Evolutionary conservation across 495 filamentous ascomycete genomes (phyloP).

Genomic region (Amorphotheca resinae): DNA sequence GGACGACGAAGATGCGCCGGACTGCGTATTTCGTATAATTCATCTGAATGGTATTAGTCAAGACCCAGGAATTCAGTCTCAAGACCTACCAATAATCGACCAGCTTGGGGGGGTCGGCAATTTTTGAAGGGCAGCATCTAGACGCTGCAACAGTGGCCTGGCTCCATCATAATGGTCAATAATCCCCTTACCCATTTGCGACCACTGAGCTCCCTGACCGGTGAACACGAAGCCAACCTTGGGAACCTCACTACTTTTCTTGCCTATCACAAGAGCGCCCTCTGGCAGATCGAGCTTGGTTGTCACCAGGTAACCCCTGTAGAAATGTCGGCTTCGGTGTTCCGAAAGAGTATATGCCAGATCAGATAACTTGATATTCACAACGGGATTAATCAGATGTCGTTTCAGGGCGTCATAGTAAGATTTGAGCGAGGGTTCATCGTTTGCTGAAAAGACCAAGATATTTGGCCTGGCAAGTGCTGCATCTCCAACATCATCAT

Average conservation of each 20-base stretch:
- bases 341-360: slow-evolving; percentile 8
- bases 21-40: too few relatives aligned
- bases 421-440: background rate
- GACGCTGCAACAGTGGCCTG: too few relatives aligned
- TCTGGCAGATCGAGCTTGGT: too few relatives aligned
- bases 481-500: background rate
- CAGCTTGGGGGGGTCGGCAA: slow-evolving; percentile 15
- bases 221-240: slow-evolving; percentile 10
- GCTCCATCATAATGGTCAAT: too few relatives aligned
- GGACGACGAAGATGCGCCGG: slow-evolving; percentile 27
- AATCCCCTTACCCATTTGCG: slow-evolving; percentile 43
- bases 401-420: background rate
- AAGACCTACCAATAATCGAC: background rate
- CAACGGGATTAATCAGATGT: background rate
- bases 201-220: slow-evolving; percentile 32
- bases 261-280: background rate
- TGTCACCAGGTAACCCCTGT: slow-evolving; percentile 10
- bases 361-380: background rate
- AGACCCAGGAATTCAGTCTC: slow-evolving; percentile 24
- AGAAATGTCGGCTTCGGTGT: slow-evolving; percentile 2
- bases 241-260: background rate
- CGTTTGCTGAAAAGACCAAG: background rate
- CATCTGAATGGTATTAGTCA: slow-evolving; percentile 22
- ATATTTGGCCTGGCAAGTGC: background rate
- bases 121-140: slow-evolving; percentile 20